Conservation (phyloP, 441 rosid species). For the Pelargonium australe region DNA sequence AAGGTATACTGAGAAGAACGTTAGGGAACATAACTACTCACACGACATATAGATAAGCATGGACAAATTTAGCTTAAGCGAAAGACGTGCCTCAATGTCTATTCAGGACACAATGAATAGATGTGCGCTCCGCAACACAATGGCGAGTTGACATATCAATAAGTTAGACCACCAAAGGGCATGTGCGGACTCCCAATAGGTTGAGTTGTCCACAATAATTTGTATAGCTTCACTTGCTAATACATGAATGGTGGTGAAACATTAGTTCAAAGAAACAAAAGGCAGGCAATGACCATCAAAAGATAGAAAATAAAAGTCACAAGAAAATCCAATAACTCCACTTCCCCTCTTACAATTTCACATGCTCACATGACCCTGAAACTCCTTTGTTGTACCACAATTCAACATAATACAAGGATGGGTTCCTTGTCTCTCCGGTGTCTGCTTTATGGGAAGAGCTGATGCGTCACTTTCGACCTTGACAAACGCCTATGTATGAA, state of each 20-base stretch:
- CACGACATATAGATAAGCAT: no score
- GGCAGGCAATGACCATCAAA: constrained; percentile 16
- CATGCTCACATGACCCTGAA: constrained; percentile 18
- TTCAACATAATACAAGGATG: constrained; percentile 1
- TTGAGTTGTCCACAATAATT: no score
- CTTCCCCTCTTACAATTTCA: constrained; percentile 7
- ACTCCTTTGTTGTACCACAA: neutral
- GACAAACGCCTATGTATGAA: neutral
- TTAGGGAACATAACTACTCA: no score
- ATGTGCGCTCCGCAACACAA: no score
- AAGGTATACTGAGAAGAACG: no score
- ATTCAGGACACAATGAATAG: no score
- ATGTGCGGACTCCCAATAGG: no score
- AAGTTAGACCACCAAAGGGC: no score
- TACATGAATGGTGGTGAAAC: no score
- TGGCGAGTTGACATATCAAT: no score
- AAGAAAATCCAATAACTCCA: constrained; percentile 9
- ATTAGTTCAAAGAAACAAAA: neutral
- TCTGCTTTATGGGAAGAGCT: constrained; percentile 8
- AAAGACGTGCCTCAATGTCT: no score
- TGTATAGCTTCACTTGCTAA: neutral
- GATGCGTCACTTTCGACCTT: constrained; percentile 15
- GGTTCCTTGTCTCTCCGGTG: constrained; percentile 8
- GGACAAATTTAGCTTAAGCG: no score
- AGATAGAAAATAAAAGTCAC: neutral